Evolutionary conservation across 768 basidiomycete genomes (phyloP).

Genomic region (Peribolospora kevripleyi): DNA sequence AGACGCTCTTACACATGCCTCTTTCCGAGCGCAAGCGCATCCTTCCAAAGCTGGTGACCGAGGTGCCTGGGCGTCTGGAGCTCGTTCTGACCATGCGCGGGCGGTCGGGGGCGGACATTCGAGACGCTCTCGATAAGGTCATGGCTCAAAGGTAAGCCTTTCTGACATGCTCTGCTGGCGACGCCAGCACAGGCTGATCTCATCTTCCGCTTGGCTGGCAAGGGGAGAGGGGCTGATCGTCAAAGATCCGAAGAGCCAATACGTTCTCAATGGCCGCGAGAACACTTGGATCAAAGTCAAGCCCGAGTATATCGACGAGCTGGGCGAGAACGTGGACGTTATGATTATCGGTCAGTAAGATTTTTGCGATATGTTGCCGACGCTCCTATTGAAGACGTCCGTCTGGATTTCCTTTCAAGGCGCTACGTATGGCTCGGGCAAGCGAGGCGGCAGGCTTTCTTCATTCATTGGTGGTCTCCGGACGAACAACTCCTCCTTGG

Average conservation of each 20-base stretch:
- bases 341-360: constrained; percentile 50
- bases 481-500: no score
- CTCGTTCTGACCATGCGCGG: constrained; percentile 47
- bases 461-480: constrained; percentile 69
- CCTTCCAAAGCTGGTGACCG: constrained; percentile 39
- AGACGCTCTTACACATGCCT: constrained; percentile 43
- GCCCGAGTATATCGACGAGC: constrained; percentile 37
- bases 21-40: constrained; percentile 56
- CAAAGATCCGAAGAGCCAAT: constrained; percentile 58
- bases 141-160: constrained; percentile 35
- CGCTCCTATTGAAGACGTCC: no score
- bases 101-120: constrained; percentile 55
- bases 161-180: background rate
- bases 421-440: constrained; percentile 68
- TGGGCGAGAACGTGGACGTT: constrained; percentile 80
- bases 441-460: constrained; percentile 67
- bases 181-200: no score
- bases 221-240: constrained; percentile 85
- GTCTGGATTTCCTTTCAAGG: constrained; percentile 23
- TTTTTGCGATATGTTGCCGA: no score
- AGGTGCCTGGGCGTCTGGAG: constrained; percentile 57
- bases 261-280: constrained; percentile 64
- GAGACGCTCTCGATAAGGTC: constrained; percentile 51
- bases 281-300: constrained; percentile 78
- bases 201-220: no score